These are phyloP conservation scores for Hibiscus mutabilis DNA, from an alignment of 345 rosid species.

Conservation along the genomic window DNA sequence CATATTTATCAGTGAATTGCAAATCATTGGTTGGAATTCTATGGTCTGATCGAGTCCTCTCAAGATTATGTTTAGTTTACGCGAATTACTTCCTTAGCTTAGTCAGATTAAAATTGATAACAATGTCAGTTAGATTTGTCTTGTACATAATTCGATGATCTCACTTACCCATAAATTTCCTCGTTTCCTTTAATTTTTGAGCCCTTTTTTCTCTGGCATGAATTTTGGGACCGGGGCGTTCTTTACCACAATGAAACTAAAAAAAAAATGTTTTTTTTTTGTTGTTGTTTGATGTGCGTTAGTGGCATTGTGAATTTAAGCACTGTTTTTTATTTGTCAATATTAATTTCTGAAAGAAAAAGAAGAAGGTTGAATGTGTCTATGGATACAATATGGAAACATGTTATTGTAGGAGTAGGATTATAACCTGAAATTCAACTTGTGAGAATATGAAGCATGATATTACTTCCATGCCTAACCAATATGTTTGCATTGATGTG, in stretches of 20 bases:
- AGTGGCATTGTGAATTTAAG: background rate
- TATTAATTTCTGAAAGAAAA: too few species aligned
- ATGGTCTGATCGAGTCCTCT: background rate
- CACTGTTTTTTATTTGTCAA: background rate
- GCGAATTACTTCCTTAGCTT: background rate
- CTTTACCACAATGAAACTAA: background rate
- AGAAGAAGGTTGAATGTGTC: too few species aligned
- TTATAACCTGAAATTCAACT: background rate
- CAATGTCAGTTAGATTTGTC: background rate
- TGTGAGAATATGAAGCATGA: background rate
- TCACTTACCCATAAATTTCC: background rate
- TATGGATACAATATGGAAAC: too few species aligned
- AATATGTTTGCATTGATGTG: background rate
- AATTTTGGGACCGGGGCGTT: background rate
- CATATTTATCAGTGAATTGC: background rate
- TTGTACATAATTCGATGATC: background rate
- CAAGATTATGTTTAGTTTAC: background rate
- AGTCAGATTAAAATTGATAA: background rate
- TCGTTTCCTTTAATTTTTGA: background rate
- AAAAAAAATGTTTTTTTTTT: background rate
- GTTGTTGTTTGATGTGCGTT: background rate
- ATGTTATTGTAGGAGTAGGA: background rate
- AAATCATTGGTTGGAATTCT: background rate
- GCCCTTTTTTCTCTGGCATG: background rate
- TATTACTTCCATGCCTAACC: background rate